Evolutionary conservation across 2,329 filamentous ascomycete species (phyloP).

Genomic region (Pseudogymnoascus sp.): DNA sequence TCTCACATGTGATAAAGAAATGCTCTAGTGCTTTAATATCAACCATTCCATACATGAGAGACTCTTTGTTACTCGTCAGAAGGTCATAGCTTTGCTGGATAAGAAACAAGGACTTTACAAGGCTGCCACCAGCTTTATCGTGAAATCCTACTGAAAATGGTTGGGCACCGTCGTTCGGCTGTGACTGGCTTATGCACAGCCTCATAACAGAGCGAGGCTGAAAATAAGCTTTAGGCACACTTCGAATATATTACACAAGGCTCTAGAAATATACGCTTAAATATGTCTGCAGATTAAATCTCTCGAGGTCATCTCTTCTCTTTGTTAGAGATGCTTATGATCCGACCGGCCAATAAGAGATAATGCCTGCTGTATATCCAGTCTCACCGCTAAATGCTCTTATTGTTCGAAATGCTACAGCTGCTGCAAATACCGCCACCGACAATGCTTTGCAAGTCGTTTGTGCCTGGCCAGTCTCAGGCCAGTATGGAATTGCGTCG

Average conservation of each 20-base stretch:
- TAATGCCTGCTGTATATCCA: conserved; percentile 32
- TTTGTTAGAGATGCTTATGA: neutral
- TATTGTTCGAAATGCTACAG: conserved; percentile 13
- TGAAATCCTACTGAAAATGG: neutral
- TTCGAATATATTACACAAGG: neutral
- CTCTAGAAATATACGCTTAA: neutral
- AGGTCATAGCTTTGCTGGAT: neutral
- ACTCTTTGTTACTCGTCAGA: too few species aligned
- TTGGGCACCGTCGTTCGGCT: neutral
- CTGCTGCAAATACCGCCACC: conserved; percentile 18
- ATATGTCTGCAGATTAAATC: neutral
- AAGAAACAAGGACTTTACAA: neutral
- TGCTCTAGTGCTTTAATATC: too few species aligned
- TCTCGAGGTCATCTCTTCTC: neutral
- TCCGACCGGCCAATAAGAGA: neutral
- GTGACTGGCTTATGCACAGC: neutral
- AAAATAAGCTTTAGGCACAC: neutral
- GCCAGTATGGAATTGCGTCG: conserved; percentile 50
- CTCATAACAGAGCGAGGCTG: neutral
- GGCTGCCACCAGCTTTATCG: neutral
- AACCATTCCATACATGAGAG: too few species aligned
- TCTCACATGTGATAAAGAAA: neutral
- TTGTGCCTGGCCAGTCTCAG: conserved; percentile 50
- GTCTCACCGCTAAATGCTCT: conserved; percentile 26
- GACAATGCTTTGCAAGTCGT: conserved; percentile 37